These are phyloP conservation scores for Suillus spraguei DNA, from an alignment of 768 basidiomycete genomes.

Conservation along the genomic window DNA sequence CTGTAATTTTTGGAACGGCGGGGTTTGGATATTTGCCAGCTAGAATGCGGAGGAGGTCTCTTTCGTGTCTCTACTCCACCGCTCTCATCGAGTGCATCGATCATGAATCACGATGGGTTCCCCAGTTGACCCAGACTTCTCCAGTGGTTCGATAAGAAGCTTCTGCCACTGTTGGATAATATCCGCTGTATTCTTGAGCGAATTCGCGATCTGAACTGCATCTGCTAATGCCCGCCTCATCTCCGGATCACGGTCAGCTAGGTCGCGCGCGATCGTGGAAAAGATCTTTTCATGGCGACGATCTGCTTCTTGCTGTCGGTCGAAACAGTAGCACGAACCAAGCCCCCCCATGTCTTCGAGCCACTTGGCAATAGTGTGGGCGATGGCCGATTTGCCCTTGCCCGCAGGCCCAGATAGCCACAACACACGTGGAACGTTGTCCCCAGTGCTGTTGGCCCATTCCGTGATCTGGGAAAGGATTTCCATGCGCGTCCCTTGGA, in stretches of 20 bases:
- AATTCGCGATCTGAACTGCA: background rate
- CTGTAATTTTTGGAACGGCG: background rate
- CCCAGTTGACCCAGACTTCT: background rate
- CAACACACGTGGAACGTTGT: slow-evolving; percentile 14
- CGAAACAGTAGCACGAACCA: slow-evolving; percentile 17
- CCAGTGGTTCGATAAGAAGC: background rate
- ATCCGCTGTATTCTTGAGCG: background rate
- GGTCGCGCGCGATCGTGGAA: slow-evolving; percentile 23
- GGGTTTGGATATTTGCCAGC: background rate
- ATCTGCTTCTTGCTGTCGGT: slow-evolving; percentile 7
- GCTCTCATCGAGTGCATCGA: slow-evolving; percentile 27
- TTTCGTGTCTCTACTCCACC: slow-evolving; percentile 5
- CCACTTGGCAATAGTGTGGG: slow-evolving; percentile 12
- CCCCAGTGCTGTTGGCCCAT: slow-evolving; percentile 23
- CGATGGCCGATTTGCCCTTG: slow-evolving; percentile 25
- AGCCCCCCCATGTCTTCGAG: slow-evolving; percentile 16
- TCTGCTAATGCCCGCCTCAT: background rate
- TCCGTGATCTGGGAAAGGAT: slow-evolving; percentile 18
- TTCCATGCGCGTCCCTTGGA: background rate
- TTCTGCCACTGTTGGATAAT: slow-evolving; percentile 6
- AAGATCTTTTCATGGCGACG: slow-evolving; percentile 15
- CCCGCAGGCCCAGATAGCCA: slow-evolving; percentile 30
- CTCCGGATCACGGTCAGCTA: slow-evolving; percentile 10
- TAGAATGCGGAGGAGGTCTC: background rate
- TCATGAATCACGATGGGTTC: slow-evolving; percentile 22